phyloP scores from a whole-genome alignment of 2,329 filamentous ascomycete species.

The Ophiobolus disseminans region DNA sequence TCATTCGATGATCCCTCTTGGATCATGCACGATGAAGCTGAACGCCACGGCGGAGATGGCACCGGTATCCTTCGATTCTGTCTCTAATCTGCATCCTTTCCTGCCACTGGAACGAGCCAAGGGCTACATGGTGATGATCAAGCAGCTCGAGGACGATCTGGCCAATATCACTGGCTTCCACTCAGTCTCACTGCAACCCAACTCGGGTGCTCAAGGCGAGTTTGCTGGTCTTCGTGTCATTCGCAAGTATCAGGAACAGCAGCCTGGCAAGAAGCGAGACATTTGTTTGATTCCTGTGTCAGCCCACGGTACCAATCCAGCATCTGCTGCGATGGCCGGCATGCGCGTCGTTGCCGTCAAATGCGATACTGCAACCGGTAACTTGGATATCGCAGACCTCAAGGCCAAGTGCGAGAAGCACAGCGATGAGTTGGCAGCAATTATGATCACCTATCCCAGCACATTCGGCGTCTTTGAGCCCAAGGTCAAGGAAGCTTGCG shows the following conservation, averaged over 20 bases:
- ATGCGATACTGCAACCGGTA: constrained; percentile 85
- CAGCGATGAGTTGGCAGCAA: constrained; percentile 82
- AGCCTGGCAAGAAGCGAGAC: constrained; percentile 74
- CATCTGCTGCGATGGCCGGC: constrained; percentile 92
- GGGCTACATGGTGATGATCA: constrained; percentile 75
- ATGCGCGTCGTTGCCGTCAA: constrained; percentile 94
- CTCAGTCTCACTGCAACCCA: constrained; percentile 88
- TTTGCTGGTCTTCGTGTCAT: constrained; percentile 91
- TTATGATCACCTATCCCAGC: constrained; percentile 97
- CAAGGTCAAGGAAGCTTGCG: constrained; percentile 81
- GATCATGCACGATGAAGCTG: constrained; percentile 98
- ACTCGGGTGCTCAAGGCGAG: constrained; percentile 94
- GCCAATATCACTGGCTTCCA: constrained; percentile 88
- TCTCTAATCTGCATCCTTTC: constrained; percentile 83
- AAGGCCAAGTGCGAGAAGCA: constrained; percentile 89
- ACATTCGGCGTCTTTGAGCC: constrained; percentile 97
- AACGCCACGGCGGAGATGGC: constrained; percentile 95
- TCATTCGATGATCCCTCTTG: constrained; percentile 97
- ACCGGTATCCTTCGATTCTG: constrained; percentile 77
- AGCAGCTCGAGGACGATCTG: constrained; percentile 76
- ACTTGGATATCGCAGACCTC: constrained; percentile 86
- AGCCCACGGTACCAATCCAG: constrained; percentile 94
- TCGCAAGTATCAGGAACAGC: constrained; percentile 78
- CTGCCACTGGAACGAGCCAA: constrained; percentile 67
- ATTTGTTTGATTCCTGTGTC: constrained; percentile 95